Evolutionary conservation across 176 grass and related monocot species (phyloP).

Genomic region (Alopecurus myosuroides): DNA sequence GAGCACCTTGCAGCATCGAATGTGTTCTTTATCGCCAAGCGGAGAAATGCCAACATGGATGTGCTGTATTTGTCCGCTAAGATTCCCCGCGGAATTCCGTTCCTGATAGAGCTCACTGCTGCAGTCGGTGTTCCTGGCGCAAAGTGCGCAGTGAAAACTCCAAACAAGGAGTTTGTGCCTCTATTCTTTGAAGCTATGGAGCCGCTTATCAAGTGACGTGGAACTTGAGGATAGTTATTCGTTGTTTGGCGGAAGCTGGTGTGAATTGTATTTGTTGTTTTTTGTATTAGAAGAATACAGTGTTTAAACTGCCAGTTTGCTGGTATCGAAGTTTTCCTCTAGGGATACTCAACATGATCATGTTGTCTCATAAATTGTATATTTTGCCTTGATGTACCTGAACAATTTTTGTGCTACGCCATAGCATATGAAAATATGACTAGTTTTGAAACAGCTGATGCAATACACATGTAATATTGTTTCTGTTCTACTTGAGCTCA

Average conservation of each 20-base stretch:
- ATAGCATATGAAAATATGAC: slow-evolving; percentile 25
- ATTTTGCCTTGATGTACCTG: slow-evolving; percentile 11
- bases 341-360: slow-evolving; percentile 14
- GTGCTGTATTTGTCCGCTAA: slow-evolving; percentile 70
- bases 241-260: slow-evolving; percentile 22
- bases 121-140: slow-evolving; percentile 63
- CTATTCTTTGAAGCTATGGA: slow-evolving; percentile 94
- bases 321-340: slow-evolving; percentile 4
- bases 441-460: slow-evolving; percentile 6
- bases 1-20: slow-evolving; percentile 67
- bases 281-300: slow-evolving; percentile 36
- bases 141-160: slow-evolving; percentile 91
- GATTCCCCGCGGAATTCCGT: slow-evolving; percentile 65
- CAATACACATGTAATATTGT: background rate
- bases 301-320: slow-evolving; percentile 33
- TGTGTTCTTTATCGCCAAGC: slow-evolving; percentile 94
- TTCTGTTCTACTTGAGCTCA: background rate
- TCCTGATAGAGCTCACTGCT: slow-evolving; percentile 85
- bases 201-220: slow-evolving; percentile 56
- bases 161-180: slow-evolving; percentile 67
- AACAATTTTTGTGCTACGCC: slow-evolving; percentile 14
- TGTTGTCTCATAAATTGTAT: slow-evolving; percentile 34
- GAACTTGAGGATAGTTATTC: background rate
- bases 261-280: slow-evolving; percentile 37
- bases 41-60: slow-evolving; percentile 81